Evolutionary conservation across 2,329 filamentous ascomycete genomes (phyloP).

Genomic region (Cyphellophora europaea): DNA sequence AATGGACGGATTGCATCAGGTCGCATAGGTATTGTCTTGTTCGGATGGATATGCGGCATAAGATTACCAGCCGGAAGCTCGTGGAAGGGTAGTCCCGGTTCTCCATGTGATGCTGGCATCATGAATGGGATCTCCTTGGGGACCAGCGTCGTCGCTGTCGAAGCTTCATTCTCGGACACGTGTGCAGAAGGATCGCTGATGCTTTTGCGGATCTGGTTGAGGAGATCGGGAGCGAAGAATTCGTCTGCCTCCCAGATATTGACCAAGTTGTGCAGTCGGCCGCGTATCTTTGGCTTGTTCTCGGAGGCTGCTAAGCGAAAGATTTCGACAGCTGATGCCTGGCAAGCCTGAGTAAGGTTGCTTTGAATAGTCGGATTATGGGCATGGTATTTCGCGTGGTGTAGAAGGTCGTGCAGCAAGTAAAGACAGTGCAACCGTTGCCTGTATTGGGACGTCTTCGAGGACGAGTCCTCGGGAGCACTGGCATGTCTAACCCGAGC

Average conservation of each 20-base stretch:
- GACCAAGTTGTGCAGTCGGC: constrained; percentile 56
- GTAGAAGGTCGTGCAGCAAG: constrained; percentile 67
- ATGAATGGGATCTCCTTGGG: constrained; percentile 50
- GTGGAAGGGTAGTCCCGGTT: constrained; percentile 63
- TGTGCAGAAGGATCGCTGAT: constrained; percentile 1
- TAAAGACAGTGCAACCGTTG: constrained; percentile 69
- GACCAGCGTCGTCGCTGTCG: background rate
- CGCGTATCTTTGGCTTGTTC: constrained; percentile 53
- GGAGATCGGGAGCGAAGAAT: constrained; percentile 49
- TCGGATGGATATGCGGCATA: constrained; percentile 67
- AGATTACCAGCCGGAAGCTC: constrained; percentile 75
- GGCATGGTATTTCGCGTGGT: constrained; percentile 51
- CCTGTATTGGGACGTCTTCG: constrained; percentile 45
- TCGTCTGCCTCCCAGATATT: constrained; percentile 59
- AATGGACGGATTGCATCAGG: constrained; percentile 62
- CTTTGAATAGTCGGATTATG: constrained; percentile 29
- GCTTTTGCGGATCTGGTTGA: constrained; percentile 48
- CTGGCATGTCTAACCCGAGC: constrained; percentile 55
- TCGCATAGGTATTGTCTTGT: constrained; percentile 66
- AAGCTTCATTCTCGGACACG: background rate
- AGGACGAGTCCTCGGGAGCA: constrained; percentile 19
- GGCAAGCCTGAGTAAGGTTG: constrained; percentile 46
- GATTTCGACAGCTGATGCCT: constrained; percentile 53
- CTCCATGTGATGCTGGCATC: constrained; percentile 69
- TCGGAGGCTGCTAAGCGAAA: constrained; percentile 46